Evolutionary conservation across 306 rosid species (phyloP).

Genomic region (Lathyrus tuberosus): DNA sequence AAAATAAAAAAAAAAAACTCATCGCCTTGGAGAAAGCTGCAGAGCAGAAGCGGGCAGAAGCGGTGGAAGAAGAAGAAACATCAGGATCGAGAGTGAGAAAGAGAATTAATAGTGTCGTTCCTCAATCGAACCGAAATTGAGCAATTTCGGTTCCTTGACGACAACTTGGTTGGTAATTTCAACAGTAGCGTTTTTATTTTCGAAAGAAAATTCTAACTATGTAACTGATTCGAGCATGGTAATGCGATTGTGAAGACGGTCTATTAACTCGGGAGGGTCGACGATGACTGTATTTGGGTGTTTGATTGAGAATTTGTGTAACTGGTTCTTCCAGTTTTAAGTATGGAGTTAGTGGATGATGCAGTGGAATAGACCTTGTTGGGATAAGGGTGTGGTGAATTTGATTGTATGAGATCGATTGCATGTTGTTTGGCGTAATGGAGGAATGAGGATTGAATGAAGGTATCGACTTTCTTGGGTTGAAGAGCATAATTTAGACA

Average conservation of each 20-base stretch:
- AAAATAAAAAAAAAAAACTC: too few species aligned
- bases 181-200: constrained; percentile 13
- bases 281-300: constrained; percentile 39
- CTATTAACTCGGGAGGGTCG: too few species aligned
- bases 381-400: constrained; percentile 21
- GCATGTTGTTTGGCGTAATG: too few species aligned
- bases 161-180: constrained; percentile 41
- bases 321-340: constrained; percentile 37
- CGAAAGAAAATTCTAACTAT: not conserved
- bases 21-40: too few species aligned
- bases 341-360: constrained; percentile 46
- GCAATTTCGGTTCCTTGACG: constrained; percentile 6
- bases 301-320: constrained; percentile 28
- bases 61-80: too few species aligned
- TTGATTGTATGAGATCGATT: too few species aligned
- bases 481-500: too few species aligned
- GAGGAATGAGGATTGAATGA: too few species aligned
- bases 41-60: too few species aligned
- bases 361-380: constrained; percentile 48
- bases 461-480: too few species aligned
- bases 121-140: not conserved
- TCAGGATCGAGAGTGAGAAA: too few species aligned
- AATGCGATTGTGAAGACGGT: constrained; percentile 40
- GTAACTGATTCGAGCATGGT: constrained; percentile 45
- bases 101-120: too few species aligned